Percentiles rank a stretch among this genome's conserved stretches.
These are phyloP conservation scores for Salvia rosmarinus DNA, from an alignment of 257 asterid species.

Conservation along the genomic window DNA sequence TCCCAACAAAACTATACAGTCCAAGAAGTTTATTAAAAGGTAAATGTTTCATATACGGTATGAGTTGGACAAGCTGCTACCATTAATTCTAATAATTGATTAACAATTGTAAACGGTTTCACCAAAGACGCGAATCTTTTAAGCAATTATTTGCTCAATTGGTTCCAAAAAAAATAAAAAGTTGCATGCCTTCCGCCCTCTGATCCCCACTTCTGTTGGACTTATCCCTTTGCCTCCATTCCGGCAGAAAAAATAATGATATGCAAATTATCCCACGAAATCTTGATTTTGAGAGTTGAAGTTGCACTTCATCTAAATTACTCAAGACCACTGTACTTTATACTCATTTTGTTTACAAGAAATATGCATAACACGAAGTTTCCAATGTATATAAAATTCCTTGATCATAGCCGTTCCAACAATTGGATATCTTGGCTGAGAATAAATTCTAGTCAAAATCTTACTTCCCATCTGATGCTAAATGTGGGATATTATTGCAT, in stretches of 20 bases:
- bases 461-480: too few relatives aligned
- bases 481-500: too few relatives aligned
- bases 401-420: too few relatives aligned
- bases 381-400: too few relatives aligned
- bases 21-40: neutral
- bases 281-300: neutral
- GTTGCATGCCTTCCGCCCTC: neutral
- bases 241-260: neutral
- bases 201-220: neutral
- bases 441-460: too few relatives aligned
- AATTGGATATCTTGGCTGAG: too few relatives aligned
- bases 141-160: neutral
- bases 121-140: neutral
- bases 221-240: neutral
- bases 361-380: neutral
- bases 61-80: neutral
- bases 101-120: neutral
- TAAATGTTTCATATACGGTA: neutral
- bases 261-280: neutral
- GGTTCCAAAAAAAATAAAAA: neutral
- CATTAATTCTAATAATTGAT: neutral
- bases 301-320: neutral
- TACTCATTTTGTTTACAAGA: neutral
- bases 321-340: neutral
- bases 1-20: neutral